phyloP scores from a whole-genome alignment of 2,329 filamentous ascomycete species.

The Dactylellina leptospora region DNA sequence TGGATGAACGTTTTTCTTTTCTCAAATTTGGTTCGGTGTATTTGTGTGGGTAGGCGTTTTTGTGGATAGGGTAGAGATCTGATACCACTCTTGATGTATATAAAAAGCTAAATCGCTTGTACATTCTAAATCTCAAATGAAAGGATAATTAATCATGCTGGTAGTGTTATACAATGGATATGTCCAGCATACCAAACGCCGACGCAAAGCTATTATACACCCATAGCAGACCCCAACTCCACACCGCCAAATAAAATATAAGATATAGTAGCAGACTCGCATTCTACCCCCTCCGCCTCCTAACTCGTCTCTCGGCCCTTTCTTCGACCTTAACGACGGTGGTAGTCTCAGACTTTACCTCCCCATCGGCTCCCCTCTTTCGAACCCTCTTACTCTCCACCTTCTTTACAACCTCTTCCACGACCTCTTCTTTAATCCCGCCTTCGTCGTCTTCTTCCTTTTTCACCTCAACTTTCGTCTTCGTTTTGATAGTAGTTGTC shows the following conservation, averaged over 20 bases:
- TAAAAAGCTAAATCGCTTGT: too few relatives aligned
- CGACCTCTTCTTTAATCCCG: conserved; percentile 58
- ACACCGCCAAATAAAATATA: too few relatives aligned
- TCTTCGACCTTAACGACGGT: conserved; percentile 54
- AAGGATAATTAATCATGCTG: too few relatives aligned
- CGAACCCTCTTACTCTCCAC: conserved; percentile 54
- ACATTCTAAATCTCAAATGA: too few relatives aligned
- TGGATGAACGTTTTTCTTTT: conserved; percentile 2
- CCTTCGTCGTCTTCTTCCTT: conserved; percentile 56
- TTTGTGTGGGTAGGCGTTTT: conserved; percentile 37
- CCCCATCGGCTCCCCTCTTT: conserved; percentile 56
- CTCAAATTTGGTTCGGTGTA: conserved; percentile 8
- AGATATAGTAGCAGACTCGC: too few relatives aligned
- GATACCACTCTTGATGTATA: conserved; percentile 40
- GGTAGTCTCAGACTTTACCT: conserved; percentile 54
- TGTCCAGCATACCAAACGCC: conserved; percentile 1
- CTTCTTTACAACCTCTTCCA: conserved; percentile 58
- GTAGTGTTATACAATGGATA: too few relatives aligned
- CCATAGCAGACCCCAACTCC: too few relatives aligned
- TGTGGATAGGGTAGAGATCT: conserved; percentile 16
- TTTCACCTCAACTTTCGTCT: conserved; percentile 58
- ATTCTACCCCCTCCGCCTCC: conserved; percentile 34
- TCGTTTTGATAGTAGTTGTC: conserved; percentile 56
- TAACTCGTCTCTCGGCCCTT: conserved; percentile 54
- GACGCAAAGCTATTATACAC: background rate